A percentile compares a stretch with the other conserved stretches of the same genome.
phyloP scores from a whole-genome alignment of 2,329 filamentous ascomycete genomes.

The Pseudonectria buxi region DNA sequence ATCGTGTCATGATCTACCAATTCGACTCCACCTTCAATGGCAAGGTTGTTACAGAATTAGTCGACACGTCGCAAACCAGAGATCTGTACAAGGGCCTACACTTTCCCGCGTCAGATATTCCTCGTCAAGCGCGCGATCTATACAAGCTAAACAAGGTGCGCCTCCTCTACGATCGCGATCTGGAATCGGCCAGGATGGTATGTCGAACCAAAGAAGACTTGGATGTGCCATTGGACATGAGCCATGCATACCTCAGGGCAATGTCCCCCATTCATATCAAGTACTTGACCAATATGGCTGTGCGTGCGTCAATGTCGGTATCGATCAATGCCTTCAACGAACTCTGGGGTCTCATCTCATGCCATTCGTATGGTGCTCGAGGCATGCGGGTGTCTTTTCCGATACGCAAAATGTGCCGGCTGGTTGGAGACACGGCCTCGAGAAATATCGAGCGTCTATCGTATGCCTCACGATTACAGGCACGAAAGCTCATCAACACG shows the following conservation, averaged over 20 bases:
- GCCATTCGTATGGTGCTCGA: slow-evolving; percentile 68
- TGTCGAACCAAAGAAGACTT: slow-evolving; percentile 70
- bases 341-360: slow-evolving; percentile 82
- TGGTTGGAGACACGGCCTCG: slow-evolving; percentile 80
- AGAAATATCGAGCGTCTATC: slow-evolving; percentile 83
- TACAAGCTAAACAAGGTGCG: slow-evolving; percentile 89
- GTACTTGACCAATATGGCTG: slow-evolving; percentile 81
- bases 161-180: slow-evolving; percentile 77
- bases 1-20: slow-evolving; percentile 89
- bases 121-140: slow-evolving; percentile 76
- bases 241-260: slow-evolving; percentile 75
- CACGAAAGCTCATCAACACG: slow-evolving; percentile 82
- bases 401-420: slow-evolving; percentile 83
- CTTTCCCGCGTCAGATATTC: slow-evolving; percentile 84
- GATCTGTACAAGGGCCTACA: slow-evolving; percentile 83
- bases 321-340: slow-evolving; percentile 82
- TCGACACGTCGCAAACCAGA: slow-evolving; percentile 70
- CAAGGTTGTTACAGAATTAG: slow-evolving; percentile 78
- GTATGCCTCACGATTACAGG: slow-evolving; percentile 77
- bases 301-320: slow-evolving; percentile 91
- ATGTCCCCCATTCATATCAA: slow-evolving; percentile 90
- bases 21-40: slow-evolving; percentile 81
- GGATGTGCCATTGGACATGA: slow-evolving; percentile 71
- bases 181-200: slow-evolving; percentile 72
- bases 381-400: slow-evolving; percentile 92